Evolutionary conservation across 192 early-diverging fungal genomes (phyloP).

Genomic region (Coemansia sp.): DNA sequence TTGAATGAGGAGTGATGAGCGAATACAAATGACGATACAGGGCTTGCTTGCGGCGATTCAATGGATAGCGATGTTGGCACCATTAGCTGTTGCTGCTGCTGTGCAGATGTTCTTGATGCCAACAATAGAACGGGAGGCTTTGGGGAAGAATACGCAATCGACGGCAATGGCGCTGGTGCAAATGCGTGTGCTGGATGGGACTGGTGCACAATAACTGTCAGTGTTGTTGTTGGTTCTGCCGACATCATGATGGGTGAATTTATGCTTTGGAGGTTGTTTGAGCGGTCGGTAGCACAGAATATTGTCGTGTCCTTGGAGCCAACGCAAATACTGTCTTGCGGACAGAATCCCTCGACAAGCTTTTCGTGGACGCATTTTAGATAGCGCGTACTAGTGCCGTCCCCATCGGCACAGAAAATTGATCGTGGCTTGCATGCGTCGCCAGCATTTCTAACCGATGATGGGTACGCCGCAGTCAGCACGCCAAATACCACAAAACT

Average conservation of each 20-base stretch:
- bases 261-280: background rate
- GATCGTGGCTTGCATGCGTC: constrained; percentile 29
- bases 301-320: constrained; percentile 46
- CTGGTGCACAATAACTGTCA: constrained; percentile 5
- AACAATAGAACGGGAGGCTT: constrained; percentile 3
- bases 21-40: background rate
- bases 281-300: constrained; percentile 29
- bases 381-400: constrained; percentile 38
- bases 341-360: constrained; percentile 34
- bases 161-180: background rate
- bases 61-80: background rate
- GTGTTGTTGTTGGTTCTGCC: constrained; percentile 7
- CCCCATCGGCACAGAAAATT: constrained; percentile 50
- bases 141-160: background rate
- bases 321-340: constrained; percentile 29
- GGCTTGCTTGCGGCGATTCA: background rate
- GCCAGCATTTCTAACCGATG: constrained; percentile 11
- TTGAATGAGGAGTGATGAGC: background rate
- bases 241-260: background rate
- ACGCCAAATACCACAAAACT: constrained; percentile 13
- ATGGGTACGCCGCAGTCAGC: constrained; percentile 19
- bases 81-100: constrained; percentile 5
- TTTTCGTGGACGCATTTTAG: constrained; percentile 38
- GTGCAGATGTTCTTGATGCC: constrained; percentile 1
- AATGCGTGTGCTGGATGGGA: background rate